phyloP scores from a whole-genome alignment of 1,284 basidiomycete species.

The Ustilago tritici region DNA sequence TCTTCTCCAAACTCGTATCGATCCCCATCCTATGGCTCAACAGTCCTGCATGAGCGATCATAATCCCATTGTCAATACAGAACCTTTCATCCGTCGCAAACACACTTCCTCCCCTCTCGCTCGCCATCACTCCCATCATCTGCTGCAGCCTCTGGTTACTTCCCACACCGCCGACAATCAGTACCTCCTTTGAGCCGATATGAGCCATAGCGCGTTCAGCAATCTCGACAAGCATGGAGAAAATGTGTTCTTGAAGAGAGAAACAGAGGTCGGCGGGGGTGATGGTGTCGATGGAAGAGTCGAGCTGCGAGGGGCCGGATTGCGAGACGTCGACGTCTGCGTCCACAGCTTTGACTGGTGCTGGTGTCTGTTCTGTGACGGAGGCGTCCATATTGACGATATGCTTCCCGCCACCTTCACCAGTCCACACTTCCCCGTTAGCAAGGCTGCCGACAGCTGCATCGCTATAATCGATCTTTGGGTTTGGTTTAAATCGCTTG shows the following conservation, averaged over 20 bases:
- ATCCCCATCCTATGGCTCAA: slow-evolving; percentile 89
- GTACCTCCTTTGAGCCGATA: slow-evolving; percentile 92
- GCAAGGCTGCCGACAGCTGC: slow-evolving; percentile 58
- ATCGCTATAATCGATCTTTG: slow-evolving; percentile 9
- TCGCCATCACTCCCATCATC: slow-evolving; percentile 99
- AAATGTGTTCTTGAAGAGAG: slow-evolving; percentile 95
- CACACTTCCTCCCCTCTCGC: slow-evolving; percentile 86
- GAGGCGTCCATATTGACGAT: slow-evolving; percentile 41
- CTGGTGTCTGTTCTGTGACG: neutral
- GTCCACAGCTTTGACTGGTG: slow-evolving; percentile 8
- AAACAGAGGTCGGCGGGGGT: slow-evolving; percentile 96
- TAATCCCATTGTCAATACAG: slow-evolving; percentile 99
- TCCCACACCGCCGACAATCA: slow-evolving; percentile 98
- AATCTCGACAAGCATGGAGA: slow-evolving; percentile 98
- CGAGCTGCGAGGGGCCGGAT: slow-evolving; percentile 30
- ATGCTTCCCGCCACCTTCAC: slow-evolving; percentile 60
- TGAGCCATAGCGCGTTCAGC: slow-evolving; percentile 99
- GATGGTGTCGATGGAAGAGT: slow-evolving; percentile 71
- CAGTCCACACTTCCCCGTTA: slow-evolving; percentile 60
- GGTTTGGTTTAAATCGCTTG: slow-evolving; percentile 52
- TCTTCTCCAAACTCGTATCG: slow-evolving; percentile 61
- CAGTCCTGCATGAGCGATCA: slow-evolving; percentile 98
- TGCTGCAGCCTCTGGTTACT: slow-evolving; percentile 88
- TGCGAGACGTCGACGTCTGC: slow-evolving; percentile 42
- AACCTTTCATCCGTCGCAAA: slow-evolving; percentile 98